Conservation (phyloP, 2,329 filamentous ascomycete genomes). For the Dactylonectria macrodidyma region DNA sequence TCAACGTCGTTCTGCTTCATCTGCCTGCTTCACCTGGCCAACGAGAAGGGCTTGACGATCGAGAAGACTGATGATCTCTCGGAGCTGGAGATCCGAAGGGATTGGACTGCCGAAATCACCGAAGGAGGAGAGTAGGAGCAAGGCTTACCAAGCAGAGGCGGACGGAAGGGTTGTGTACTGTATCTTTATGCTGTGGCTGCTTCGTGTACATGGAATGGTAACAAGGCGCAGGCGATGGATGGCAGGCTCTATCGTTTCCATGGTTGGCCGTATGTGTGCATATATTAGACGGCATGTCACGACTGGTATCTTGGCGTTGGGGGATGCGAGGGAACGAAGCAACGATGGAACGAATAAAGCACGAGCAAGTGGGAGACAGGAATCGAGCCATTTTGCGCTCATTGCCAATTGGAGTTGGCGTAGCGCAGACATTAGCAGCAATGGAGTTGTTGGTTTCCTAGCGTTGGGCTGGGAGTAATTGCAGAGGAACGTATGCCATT, state of each 20-base stretch:
- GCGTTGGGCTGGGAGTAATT: neutral
- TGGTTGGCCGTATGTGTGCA: constrained; percentile 30
- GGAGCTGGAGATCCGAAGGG: constrained; percentile 74
- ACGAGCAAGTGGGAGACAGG: constrained; percentile 3
- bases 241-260: constrained; percentile 16
- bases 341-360: constrained; percentile 34
- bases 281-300: constrained; percentile 30
- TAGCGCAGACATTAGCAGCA: neutral
- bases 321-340: constrained; percentile 28
- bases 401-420: neutral
- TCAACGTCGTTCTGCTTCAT: constrained; percentile 96
- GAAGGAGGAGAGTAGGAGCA: constrained; percentile 55
- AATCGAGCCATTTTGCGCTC: neutral
- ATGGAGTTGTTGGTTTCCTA: neutral
- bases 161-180: constrained; percentile 11
- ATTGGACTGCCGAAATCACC: constrained; percentile 72
- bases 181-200: constrained; percentile 17
- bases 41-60: constrained; percentile 90
- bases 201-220: constrained; percentile 19
- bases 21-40: constrained; percentile 89
- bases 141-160: neutral
- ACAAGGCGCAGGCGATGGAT: neutral
- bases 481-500: neutral
- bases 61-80: constrained; percentile 72
- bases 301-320: constrained; percentile 43